Percentiles rank a stretch among this genome's conserved stretches.
These are phyloP conservation scores for Cladosporium velox DNA, from an alignment of 2,329 filamentous ascomycete genomes.

Conservation along the genomic window DNA sequence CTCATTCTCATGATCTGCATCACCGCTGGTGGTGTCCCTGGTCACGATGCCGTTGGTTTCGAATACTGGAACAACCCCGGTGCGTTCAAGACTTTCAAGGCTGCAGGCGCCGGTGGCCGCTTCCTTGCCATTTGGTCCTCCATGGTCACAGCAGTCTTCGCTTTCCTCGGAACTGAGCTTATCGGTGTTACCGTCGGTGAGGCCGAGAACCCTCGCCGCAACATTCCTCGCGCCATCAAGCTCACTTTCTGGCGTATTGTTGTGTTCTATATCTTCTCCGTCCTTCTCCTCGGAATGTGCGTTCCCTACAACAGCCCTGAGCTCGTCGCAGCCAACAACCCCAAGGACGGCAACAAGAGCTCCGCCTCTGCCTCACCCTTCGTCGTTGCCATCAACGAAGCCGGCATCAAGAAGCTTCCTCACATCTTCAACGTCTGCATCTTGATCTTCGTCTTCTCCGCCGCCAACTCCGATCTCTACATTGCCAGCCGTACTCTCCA, in stretches of 20 bases:
- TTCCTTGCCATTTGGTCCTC: conserved; percentile 47
- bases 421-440: conserved; percentile 74
- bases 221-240: conserved; percentile 75
- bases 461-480: conserved; percentile 76
- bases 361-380: conserved; percentile 67
- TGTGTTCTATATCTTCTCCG: conserved; percentile 75
- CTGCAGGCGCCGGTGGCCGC: conserved; percentile 38
- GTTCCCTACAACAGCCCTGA: conserved; percentile 68
- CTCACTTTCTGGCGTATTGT: conserved; percentile 81
- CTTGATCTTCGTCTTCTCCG: conserved; percentile 73
- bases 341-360: conserved; percentile 41
- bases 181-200: conserved; percentile 78
- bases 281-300: conserved; percentile 74
- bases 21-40: conserved; percentile 33
- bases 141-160: conserved; percentile 76
- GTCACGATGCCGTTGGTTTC: conserved; percentile 43
- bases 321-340: conserved; percentile 52
- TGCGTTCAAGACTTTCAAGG: conserved; percentile 46
- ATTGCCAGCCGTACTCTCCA: conserved; percentile 68
- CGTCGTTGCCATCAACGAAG: conserved; percentile 69
- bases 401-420: conserved; percentile 63
- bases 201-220: conserved; percentile 75
- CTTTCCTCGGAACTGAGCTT: conserved; percentile 75
- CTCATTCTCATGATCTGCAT: conserved; percentile 45
- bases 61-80: conserved; percentile 47